Evolutionary conservation across 768 basidiomycete species (phyloP), one percentile per base, ranked within the genome.

Genomic region (Lactarius deliciosus): DNA sequence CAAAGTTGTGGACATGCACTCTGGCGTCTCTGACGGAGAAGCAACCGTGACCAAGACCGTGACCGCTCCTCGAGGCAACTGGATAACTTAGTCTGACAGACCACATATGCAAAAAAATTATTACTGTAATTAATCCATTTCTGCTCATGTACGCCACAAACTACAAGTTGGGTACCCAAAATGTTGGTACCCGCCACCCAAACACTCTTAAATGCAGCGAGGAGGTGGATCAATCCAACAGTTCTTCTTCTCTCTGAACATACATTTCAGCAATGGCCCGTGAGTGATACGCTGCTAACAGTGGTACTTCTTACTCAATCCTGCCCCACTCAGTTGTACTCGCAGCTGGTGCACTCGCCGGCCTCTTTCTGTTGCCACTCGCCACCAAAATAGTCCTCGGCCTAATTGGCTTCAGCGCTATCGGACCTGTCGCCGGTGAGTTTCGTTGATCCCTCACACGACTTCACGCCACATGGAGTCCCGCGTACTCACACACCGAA

Each of bases 381-480:
- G 22, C n/a, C 30, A 18, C 45, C 16, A 41, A 18, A 18, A 9
- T 34, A 8, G 7, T 45, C 3, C 41, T 61, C 28, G 41, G 41
- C 25, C 3, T 18, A 13, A 28, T 43, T 18, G 61, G 61, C 43
- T 61, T 61, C 30, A 34, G 43, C 11, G 45, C 45, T 25, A 45
- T 45, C 20, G 61, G 61, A 25, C 61, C 61, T 18, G 43, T 61
- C 45, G 61, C 47, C 5, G 61, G 62, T 47, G 20, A 15, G 40
- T 10, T 32, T 11, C n/a, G 1, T 34, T 20, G 18, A 10, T 0
- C 16, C 43, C 15, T 8, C 43, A 20, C 43, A 20, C 9, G 9
- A 15, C 40, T 32, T 22, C 45, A 34, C 2, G 50, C 13, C 13
- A 8, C 22, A 8, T 5, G 30, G 22, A 25, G 13, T 15, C 18